phyloP scores from a whole-genome alignment of 2,329 filamentous ascomycete genomes.

The Talaromyces sp. region DNA sequence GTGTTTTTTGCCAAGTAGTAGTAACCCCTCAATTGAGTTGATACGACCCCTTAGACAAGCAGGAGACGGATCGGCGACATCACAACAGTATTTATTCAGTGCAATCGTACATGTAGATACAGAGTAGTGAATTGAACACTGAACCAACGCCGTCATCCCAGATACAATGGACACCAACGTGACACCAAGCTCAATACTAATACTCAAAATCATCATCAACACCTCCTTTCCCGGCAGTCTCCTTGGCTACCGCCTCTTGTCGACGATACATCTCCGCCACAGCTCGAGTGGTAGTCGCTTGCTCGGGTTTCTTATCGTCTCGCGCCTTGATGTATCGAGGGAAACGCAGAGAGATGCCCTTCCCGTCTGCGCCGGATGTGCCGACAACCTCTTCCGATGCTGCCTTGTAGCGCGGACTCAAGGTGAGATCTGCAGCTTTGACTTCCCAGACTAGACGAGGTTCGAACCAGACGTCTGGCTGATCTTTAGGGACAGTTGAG shows the following conservation, averaged over 20 bases:
- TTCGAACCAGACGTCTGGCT: constrained; percentile 98
- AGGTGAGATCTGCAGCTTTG: constrained; percentile 89
- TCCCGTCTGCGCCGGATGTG: constrained; percentile 53
- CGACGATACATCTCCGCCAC: constrained; percentile 96
- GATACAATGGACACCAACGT: neutral
- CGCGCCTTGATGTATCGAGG: constrained; percentile 87
- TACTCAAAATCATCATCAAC: constrained; percentile 99
- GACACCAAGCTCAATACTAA: constrained; percentile 41
- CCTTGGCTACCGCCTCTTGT: constrained; percentile 87
- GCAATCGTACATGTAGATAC: neutral
- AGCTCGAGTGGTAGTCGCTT: constrained; percentile 78
- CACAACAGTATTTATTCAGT: neutral
- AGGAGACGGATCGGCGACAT: neutral
- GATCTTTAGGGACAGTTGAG: constrained; percentile 78
- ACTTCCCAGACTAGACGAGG: constrained; percentile 95
- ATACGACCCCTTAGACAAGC: no score
- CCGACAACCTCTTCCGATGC: constrained; percentile 78
- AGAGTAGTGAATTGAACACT: neutral
- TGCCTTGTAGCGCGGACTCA: constrained; percentile 92
- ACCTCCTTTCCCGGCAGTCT: constrained; percentile 76
- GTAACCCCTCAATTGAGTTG: no score
- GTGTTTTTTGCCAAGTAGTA: no score
- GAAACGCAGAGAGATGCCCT: constrained; percentile 85
- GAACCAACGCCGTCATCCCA: neutral
- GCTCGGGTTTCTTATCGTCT: constrained; percentile 93